phyloP scores from a whole-genome alignment of 805 yeast species.

The Candida verbasci region DNA sequence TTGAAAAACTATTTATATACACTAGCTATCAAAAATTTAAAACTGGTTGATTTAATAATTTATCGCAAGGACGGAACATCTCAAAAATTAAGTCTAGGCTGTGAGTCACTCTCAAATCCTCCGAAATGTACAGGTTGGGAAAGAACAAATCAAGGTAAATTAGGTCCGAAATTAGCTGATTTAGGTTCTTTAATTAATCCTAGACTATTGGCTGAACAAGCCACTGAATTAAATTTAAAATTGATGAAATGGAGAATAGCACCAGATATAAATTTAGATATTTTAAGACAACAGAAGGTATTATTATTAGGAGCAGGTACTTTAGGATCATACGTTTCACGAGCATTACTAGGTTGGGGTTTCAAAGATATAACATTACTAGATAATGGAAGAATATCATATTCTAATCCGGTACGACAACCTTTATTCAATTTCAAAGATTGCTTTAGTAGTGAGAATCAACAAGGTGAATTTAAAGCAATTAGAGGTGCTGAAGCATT shows the following conservation, averaged over 20 bases:
- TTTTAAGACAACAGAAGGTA: slow-evolving; percentile 56
- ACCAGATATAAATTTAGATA: slow-evolving; percentile 72
- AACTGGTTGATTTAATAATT: slow-evolving; percentile 17
- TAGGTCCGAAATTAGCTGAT: slow-evolving; percentile 82
- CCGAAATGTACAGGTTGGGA: slow-evolving; percentile 85
- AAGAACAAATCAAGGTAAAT: slow-evolving; percentile 62
- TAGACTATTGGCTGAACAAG: slow-evolving; percentile 76
- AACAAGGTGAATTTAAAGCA: slow-evolving; percentile 72
- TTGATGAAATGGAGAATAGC: slow-evolving; percentile 96
- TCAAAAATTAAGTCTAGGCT: slow-evolving; percentile 14
- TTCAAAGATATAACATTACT: slow-evolving; percentile 80
- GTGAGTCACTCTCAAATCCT: slow-evolving; percentile 8
- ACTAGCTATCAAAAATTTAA: slow-evolving; percentile 27
- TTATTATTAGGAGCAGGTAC: slow-evolving; percentile 95
- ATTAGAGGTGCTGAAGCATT: slow-evolving; percentile 69
- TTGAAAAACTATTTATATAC: slow-evolving; percentile 56
- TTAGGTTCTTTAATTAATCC: slow-evolving; percentile 82
- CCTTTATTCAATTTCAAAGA: slow-evolving; percentile 82
- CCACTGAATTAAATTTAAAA: slow-evolving; percentile 85
- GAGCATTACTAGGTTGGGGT: slow-evolving; percentile 94
- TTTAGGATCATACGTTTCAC: slow-evolving; percentile 83
- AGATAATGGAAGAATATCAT: slow-evolving; percentile 85
- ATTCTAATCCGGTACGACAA: slow-evolving; percentile 93
- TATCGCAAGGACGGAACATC: slow-evolving; percentile 19
- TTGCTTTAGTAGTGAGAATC: slow-evolving; percentile 57